These are phyloP conservation scores for Jackrogersella minutella DNA, from an alignment of 495 filamentous ascomycete species.

Conservation along the genomic window DNA sequence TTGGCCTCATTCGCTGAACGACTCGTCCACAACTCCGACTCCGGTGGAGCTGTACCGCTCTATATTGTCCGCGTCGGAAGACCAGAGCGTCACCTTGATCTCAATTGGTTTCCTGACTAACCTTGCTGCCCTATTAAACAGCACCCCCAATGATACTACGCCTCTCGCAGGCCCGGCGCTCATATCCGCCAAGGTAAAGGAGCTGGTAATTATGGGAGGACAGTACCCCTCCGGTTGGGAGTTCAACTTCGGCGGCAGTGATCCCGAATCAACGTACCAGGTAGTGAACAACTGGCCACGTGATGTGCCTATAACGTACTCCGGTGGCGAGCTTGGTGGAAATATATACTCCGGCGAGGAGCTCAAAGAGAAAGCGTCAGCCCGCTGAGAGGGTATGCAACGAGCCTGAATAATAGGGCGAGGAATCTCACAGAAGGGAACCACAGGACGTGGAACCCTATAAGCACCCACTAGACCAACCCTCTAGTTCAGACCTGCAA, in stretches of 20 bases:
- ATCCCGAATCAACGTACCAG: constrained; percentile 44
- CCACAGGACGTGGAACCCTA: too few relatives aligned
- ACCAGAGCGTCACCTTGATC: constrained; percentile 53
- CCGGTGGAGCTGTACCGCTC: constrained; percentile 55
- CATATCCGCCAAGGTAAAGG: constrained; percentile 50
- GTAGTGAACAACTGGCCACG: constrained; percentile 54
- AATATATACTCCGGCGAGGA: constrained; percentile 47
- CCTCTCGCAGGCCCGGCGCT: constrained; percentile 47
- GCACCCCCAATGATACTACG: constrained; percentile 47
- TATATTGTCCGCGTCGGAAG: constrained; percentile 43
- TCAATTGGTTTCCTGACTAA: constrained; percentile 56
- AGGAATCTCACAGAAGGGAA: too few relatives aligned
- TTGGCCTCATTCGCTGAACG: constrained; percentile 46
- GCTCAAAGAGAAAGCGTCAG: constrained; percentile 44
- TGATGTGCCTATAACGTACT: constrained; percentile 41
- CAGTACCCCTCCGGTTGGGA: constrained; percentile 52
- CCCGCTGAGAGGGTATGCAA: too few relatives aligned
- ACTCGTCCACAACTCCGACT: constrained; percentile 51
- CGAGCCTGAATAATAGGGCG: too few relatives aligned
- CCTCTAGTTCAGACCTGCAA: too few relatives aligned
- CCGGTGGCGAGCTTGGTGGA: constrained; percentile 49
- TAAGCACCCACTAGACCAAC: too few relatives aligned
- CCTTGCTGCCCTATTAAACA: constrained; percentile 52
- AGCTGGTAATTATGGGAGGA: constrained; percentile 59
- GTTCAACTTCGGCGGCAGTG: constrained; percentile 54